These are phyloP conservation scores for Mariannaea elegans DNA, from an alignment of 2,329 filamentous ascomycete genomes.

Conservation along the genomic window DNA sequence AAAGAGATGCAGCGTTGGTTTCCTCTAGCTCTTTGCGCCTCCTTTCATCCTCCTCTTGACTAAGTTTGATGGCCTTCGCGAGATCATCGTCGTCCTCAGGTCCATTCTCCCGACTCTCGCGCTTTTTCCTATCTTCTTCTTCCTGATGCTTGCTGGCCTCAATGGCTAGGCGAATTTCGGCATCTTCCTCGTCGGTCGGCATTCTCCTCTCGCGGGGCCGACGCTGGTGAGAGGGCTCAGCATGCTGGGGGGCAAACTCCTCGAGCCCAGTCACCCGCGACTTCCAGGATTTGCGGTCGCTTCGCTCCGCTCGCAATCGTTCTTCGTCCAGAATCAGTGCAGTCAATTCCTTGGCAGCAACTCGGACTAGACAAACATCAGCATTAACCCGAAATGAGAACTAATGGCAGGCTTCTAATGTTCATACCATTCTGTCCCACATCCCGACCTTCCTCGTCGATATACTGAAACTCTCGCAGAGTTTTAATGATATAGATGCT, in stretches of 20 bases:
- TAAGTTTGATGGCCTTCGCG: conserved; percentile 93
- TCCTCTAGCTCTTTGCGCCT: conserved; percentile 88
- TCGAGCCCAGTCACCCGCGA: conserved; percentile 94
- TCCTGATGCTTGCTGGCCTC: conserved; percentile 96
- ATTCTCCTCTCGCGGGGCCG: conserved; percentile 60
- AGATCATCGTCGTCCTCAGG: conserved; percentile 84
- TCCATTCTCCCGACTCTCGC: conserved; percentile 67
- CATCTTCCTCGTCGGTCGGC: conserved; percentile 80
- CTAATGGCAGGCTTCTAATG: not conserved
- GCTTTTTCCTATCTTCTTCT: conserved; percentile 84
- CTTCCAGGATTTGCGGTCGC: conserved; percentile 95
- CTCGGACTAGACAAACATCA: conserved; percentile 71
- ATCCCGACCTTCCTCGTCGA: conserved; percentile 94
- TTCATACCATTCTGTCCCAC: conserved; percentile 92
- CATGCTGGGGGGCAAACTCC: conserved; percentile 69
- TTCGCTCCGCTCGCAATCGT: conserved; percentile 86
- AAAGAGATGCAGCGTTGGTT: conserved; percentile 84
- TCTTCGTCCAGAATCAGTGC: conserved; percentile 94
- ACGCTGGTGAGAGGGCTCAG: conserved; percentile 51
- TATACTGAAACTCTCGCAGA: conserved; percentile 93
- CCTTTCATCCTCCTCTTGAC: conserved; percentile 92
- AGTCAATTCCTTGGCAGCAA: conserved; percentile 95
- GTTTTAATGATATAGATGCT: conserved; percentile 99
- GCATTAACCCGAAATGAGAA: conserved; percentile 21
- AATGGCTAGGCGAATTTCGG: conserved; percentile 88